A percentile compares a stretch with the other conserved stretches of the same genome.
These are phyloP conservation scores for Pterulicium gracile DNA, from an alignment of 1,284 basidiomycete genomes.

Conservation along the genomic window DNA sequence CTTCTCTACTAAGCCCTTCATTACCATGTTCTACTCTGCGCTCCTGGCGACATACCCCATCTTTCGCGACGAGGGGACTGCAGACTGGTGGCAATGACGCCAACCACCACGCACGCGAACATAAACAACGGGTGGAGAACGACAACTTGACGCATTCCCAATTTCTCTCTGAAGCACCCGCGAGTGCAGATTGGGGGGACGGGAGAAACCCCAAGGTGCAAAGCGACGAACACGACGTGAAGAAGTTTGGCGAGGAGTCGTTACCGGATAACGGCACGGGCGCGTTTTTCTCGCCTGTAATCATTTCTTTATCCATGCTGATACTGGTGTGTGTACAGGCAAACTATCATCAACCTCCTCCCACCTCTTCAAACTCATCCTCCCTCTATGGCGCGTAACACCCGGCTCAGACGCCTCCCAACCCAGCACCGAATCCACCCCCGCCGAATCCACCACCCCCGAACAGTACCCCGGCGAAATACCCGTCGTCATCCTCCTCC, in stretches of 20 bases:
- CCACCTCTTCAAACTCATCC: conserved; percentile 55
- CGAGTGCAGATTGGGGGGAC: conserved; percentile 27
- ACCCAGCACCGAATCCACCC: conserved; percentile 1
- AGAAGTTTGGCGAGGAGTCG: conserved; percentile 20
- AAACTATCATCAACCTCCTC: conserved; percentile 51
- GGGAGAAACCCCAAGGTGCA: conserved; percentile 17
- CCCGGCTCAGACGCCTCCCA: conserved; percentile 7
- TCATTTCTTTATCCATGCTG: neutral
- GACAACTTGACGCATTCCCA: conserved; percentile 31
- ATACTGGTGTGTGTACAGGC: conserved; percentile 22
- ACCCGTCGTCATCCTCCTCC: conserved; percentile 50
- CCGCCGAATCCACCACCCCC: conserved; percentile 4
- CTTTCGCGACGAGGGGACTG: too few relatives aligned
- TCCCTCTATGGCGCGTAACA: conserved; percentile 31
- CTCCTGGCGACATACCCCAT: too few relatives aligned
- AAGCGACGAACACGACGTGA: conserved; percentile 15
- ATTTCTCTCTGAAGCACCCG: conserved; percentile 32
- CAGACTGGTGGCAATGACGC: too few relatives aligned
- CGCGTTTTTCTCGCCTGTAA: neutral
- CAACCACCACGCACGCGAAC: neutral
- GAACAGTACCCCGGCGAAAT: conserved; percentile 17
- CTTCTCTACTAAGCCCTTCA: too few relatives aligned
- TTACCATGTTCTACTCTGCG: too few relatives aligned
- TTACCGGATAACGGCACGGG: conserved; percentile 21
- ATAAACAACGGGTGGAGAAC: conserved; percentile 17